Conservation (phyloP, 768 basidiomycete genomes). For the Lactifluus rugatus region DNA sequence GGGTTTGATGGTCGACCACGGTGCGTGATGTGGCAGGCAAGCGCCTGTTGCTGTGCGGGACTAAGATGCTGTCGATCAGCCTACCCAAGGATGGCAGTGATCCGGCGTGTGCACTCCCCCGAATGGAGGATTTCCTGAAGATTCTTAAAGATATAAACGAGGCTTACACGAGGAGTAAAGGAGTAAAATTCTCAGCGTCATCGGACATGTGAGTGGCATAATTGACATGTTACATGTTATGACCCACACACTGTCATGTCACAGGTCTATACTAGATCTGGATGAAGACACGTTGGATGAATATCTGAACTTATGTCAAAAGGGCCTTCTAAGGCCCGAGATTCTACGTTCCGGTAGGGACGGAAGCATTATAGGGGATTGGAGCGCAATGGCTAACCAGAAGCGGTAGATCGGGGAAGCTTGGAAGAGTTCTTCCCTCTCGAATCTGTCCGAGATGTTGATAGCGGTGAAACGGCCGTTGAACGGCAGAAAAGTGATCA, state of each 20-base stretch:
- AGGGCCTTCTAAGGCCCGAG: constrained; percentile 1
- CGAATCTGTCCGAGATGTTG: background rate
- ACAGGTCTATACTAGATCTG: constrained; percentile 12
- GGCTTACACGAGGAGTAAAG: background rate
- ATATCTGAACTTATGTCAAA: constrained; percentile 14
- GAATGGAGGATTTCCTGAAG: constrained; percentile 14
- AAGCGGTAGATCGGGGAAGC: constrained; percentile 24
- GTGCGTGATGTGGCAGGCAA: constrained; percentile 26
- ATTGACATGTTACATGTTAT: background rate
- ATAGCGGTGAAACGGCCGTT: background rate
- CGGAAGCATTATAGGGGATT: background rate
- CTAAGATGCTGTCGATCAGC: constrained; percentile 33
- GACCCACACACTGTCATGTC: background rate
- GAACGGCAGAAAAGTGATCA: background rate
- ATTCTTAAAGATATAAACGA: constrained; percentile 9
- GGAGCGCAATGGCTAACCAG: background rate
- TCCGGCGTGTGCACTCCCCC: constrained; percentile 18
- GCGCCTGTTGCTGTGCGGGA: background rate
- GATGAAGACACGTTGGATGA: constrained; percentile 9
- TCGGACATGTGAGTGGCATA: constrained; percentile 11
- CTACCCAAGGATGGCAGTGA: constrained; percentile 4
- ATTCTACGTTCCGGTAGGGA: constrained; percentile 3
- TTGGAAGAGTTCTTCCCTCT: constrained; percentile 26
- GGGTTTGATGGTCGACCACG: constrained; percentile 64
- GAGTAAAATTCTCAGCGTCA: constrained; percentile 13